phyloP scores from a whole-genome alignment of 257 asterid genomes.

The Henckelia pumila region DNA sequence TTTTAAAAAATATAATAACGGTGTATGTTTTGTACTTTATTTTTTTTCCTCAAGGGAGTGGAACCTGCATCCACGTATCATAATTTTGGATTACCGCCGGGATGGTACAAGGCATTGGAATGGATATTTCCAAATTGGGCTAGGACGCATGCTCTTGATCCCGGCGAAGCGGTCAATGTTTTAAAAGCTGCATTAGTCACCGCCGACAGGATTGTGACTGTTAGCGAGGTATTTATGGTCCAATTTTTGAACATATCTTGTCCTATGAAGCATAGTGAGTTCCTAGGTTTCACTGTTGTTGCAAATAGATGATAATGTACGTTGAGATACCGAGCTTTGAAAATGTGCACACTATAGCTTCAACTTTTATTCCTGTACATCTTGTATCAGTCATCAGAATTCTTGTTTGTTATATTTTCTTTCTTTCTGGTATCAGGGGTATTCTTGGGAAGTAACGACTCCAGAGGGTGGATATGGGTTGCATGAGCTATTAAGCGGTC shows the following conservation, averaged over 20 bases:
- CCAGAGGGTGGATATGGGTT: slow-evolving; percentile 95
- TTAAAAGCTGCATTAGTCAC: slow-evolving; percentile 88
- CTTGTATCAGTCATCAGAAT: slow-evolving; percentile 1
- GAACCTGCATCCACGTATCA: slow-evolving; percentile 75
- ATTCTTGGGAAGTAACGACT: slow-evolving; percentile 92
- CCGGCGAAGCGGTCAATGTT: slow-evolving; percentile 95
- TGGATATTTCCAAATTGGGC: slow-evolving; percentile 99
- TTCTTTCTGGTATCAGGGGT: slow-evolving; percentile 63
- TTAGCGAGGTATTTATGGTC: slow-evolving; percentile 66
- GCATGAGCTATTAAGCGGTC: slow-evolving; percentile 61
- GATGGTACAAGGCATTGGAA: slow-evolving; percentile 93
- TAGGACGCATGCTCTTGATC: slow-evolving; percentile 89
- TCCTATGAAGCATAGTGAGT: not conserved
- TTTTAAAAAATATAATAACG: slow-evolving; percentile 4
- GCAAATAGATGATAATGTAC: not conserved
- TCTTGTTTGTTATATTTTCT: slow-evolving; percentile 10
- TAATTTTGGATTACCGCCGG: slow-evolving; percentile 78
- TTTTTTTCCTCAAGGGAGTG: slow-evolving; percentile 62
- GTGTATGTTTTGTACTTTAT: slow-evolving; percentile 8
- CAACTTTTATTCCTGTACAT: not conserved
- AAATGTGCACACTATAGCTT: not conserved
- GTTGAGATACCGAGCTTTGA: not conserved
- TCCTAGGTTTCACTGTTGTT: slow-evolving; percentile 4
- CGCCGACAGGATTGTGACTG: slow-evolving; percentile 90
- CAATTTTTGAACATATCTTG: not conserved